phyloP scores from a whole-genome alignment of 1,284 basidiomycete genomes.

The Grifola frondosa region DNA sequence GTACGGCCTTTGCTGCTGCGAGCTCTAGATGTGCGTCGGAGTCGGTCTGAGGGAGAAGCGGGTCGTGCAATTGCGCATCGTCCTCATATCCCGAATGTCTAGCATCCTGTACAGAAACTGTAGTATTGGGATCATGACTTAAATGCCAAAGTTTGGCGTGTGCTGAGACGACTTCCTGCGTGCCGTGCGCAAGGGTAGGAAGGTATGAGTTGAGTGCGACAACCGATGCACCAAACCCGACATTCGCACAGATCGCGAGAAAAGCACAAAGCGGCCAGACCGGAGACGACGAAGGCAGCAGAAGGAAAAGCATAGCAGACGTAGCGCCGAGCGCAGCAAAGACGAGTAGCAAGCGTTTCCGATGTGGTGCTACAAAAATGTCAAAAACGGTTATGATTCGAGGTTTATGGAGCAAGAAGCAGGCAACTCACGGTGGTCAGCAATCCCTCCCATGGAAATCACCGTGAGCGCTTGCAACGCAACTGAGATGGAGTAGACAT shows the following conservation, averaged over 20 bases:
- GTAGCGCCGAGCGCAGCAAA: slow-evolving; percentile 75
- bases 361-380: slow-evolving; percentile 58
- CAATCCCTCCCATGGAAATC: slow-evolving; percentile 86
- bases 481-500: slow-evolving; percentile 84
- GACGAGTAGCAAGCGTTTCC: slow-evolving; percentile 73
- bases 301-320: slow-evolving; percentile 68
- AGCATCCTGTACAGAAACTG: too few species aligned
- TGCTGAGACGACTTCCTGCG: slow-evolving; percentile 57
- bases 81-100: neutral
- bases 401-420: neutral
- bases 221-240: slow-evolving; percentile 79
- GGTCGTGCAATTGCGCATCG: slow-evolving; percentile 12
- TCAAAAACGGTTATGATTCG: neutral
- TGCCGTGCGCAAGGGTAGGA: slow-evolving; percentile 68
- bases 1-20: slow-evolving; percentile 19
- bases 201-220: slow-evolving; percentile 92
- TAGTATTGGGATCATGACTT: slow-evolving; percentile 7
- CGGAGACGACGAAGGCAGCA: slow-evolving; percentile 66
- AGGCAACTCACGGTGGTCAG: slow-evolving; percentile 74
- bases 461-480: slow-evolving; percentile 86
- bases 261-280: slow-evolving; percentile 65
- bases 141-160: slow-evolving; percentile 34
- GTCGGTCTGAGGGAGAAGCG: slow-evolving; percentile 16
- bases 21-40: slow-evolving; percentile 18
- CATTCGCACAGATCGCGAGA: slow-evolving; percentile 73